Conservation (phyloP, 257 asterid genomes). For the Nicotiana noctiflora region DNA sequence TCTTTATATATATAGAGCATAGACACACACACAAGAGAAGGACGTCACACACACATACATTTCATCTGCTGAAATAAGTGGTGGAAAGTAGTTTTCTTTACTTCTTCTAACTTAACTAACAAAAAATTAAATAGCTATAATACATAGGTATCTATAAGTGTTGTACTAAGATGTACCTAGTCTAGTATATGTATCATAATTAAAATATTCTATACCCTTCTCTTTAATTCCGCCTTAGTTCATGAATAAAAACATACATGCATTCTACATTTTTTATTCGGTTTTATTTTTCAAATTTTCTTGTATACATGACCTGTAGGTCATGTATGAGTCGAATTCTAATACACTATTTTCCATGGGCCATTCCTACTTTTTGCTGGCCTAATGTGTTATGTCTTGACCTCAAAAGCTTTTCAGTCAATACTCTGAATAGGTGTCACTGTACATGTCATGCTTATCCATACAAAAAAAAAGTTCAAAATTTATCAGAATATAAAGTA, state of each 20-base stretch:
- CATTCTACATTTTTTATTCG: neutral
- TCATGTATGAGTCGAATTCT: neutral
- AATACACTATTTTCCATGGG: neutral
- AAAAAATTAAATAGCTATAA: too few relatives aligned
- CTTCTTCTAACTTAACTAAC: too few relatives aligned
- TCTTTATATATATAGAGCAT: too few relatives aligned
- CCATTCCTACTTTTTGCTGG: neutral
- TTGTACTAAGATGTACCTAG: too few relatives aligned
- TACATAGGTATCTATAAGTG: too few relatives aligned
- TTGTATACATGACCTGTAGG: neutral
- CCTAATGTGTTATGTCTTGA: neutral
- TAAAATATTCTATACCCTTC: neutral
- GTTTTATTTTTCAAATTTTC: neutral
- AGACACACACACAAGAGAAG: too few relatives aligned
- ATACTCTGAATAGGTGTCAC: neutral
- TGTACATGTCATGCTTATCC: constrained; percentile 1
- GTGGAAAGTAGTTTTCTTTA: too few relatives aligned
- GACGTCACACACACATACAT: too few relatives aligned
- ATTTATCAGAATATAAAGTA: neutral
- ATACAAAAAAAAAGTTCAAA: neutral
- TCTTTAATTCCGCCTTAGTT: neutral
- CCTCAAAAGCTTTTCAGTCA: neutral
- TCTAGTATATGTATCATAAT: neutral
- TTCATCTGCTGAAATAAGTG: too few relatives aligned
- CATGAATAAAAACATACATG: neutral